Evolutionary conservation across 1,139 yeast species (phyloP).

Genomic region (Blastobotrys ciferrii): DNA sequence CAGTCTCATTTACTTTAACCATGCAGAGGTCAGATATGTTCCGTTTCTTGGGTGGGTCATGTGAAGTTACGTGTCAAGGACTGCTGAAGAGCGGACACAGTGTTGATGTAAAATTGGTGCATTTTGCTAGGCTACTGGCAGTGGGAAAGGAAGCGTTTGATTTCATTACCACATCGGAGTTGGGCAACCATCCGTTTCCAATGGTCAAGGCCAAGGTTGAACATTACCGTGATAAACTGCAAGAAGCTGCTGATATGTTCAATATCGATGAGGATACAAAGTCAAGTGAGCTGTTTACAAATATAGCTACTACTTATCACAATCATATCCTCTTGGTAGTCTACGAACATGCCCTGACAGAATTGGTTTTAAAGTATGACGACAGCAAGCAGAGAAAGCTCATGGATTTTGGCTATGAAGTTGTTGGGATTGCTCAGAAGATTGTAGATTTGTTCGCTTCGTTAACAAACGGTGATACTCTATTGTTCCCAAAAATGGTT

Average conservation of each 20-base stretch:
- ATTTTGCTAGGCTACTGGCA: not conserved
- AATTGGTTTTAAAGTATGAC: slow-evolving; percentile 5
- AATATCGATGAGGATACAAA: not conserved
- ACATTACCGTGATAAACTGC: not conserved
- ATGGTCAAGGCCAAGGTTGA: not conserved
- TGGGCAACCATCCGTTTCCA: slow-evolving; percentile 7
- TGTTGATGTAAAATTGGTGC: not conserved
- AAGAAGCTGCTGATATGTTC: not conserved
- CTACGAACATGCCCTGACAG: slow-evolving; percentile 10
- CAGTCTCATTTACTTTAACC: not conserved
- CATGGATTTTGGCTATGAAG: slow-evolving; percentile 4
- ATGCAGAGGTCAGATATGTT: not conserved
- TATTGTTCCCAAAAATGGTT: slow-evolving; percentile 50
- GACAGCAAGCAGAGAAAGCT: slow-evolving; percentile 8
- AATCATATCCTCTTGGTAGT: slow-evolving; percentile 12
- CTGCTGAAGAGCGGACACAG: not conserved
- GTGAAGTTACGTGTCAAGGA: slow-evolving; percentile 1
- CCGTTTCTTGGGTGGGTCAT: not conserved
- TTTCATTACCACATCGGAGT: not conserved
- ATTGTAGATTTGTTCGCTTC: slow-evolving; percentile 35
- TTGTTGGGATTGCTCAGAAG: slow-evolving; percentile 38
- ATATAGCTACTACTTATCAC: slow-evolving; percentile 6
- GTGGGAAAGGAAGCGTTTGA: slow-evolving; percentile 4
- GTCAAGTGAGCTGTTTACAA: not conserved
- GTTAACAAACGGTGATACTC: slow-evolving; percentile 41